Percentiles rank a stretch among this genome's conserved stretches.
Evolutionary conservation across 306 rosid genomes (phyloP).

Genomic region (Pachyrhizus erosus): DNA sequence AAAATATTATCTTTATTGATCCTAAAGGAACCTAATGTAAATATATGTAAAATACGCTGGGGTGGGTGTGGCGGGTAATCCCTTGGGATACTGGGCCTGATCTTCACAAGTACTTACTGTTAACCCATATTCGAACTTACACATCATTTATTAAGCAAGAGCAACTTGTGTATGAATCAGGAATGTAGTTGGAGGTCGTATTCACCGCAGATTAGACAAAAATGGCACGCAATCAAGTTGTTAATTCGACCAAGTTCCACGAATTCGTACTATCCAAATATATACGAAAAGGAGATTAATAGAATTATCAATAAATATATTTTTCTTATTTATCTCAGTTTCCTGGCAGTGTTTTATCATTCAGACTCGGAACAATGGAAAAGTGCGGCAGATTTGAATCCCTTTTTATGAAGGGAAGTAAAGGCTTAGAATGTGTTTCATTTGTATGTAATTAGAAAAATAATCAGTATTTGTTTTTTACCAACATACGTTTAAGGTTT

Average conservation of each 20-base stretch:
- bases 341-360: not conserved
- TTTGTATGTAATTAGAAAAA: not conserved
- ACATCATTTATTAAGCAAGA: not conserved
- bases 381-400: not conserved
- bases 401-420: not conserved
- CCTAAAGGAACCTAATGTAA: not conserved
- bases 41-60: no score
- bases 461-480: no score
- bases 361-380: not conserved
- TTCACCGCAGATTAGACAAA: not conserved
- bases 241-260: not conserved
- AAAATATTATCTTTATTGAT: not conserved
- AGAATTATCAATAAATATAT: not conserved
- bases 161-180: not conserved
- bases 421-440: not conserved
- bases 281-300: not conserved
- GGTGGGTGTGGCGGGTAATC: no score
- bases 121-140: not conserved
- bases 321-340: not conserved
- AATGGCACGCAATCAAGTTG: not conserved
- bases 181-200: not conserved
- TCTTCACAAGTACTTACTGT: not conserved
- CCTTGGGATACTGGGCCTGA: not conserved
- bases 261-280: not conserved
- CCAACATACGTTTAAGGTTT: no score